Evolutionary conservation across 2,329 filamentous ascomycete genomes (phyloP).

Genomic region (Neonectria neomacrospora): DNA sequence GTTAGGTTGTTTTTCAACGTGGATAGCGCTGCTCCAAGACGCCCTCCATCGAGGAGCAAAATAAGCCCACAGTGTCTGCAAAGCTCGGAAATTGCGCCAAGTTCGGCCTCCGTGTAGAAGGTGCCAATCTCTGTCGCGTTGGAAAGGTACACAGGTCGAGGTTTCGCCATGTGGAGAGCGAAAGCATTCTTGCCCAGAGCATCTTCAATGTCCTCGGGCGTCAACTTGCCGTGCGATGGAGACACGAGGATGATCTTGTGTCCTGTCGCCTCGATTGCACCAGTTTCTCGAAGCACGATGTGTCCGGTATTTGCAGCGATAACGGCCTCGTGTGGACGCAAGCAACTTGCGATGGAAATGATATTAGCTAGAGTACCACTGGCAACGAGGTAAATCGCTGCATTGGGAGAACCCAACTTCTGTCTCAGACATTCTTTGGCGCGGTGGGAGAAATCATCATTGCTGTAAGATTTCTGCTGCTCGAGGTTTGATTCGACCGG

Average conservation of each 20-base stretch:
- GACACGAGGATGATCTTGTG: not conserved
- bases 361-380: no score
- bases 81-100: slow-evolving; percentile 32
- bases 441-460: no score
- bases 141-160: not conserved
- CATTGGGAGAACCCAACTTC: no score
- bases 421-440: no score
- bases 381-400: no score
- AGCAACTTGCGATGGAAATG: no score
- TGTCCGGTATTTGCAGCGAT: no score
- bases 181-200: not conserved
- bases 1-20: not conserved
- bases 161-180: not conserved
- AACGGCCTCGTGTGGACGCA: no score
- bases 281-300: no score
- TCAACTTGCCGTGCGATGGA: not conserved
- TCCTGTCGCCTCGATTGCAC: no score
- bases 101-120: slow-evolving; percentile 13
- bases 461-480: no score
- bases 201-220: not conserved
- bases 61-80: not conserved
- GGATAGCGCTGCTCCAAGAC: not conserved
- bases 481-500: no score
- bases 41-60: not conserved
- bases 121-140: not conserved